Percentiles rank a stretch among this genome's conserved stretches.
These are phyloP conservation scores for Allium sativum DNA, from an alignment of 106 monocot species.

Conservation along the genomic window DNA sequence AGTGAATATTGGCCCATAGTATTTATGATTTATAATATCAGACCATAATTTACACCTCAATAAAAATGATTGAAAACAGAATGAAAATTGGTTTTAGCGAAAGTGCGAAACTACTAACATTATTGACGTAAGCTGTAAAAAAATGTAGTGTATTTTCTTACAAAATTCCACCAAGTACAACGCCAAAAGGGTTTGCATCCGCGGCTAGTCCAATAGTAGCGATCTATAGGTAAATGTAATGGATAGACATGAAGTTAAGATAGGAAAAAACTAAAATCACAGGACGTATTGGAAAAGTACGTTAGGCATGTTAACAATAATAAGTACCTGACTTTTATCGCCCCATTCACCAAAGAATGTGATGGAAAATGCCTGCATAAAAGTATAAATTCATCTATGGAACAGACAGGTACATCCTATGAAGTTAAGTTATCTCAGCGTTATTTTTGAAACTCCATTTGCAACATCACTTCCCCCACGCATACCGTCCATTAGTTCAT, in stretches of 20 bases:
- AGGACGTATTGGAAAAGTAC: background rate
- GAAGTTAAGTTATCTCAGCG: background rate
- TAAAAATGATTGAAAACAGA: background rate
- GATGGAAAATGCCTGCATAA: constrained; percentile 84
- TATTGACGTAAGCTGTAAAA: no score
- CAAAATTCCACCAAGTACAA: constrained; percentile 90
- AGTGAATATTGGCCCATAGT: no score
- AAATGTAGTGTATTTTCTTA: constrained; percentile 17
- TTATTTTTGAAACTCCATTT: background rate
- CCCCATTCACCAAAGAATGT: constrained; percentile 99
- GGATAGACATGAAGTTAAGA: no score
- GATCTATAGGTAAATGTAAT: constrained; percentile 32
- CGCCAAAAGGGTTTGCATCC: constrained; percentile 78
- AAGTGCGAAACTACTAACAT: background rate
- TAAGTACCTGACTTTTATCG: constrained; percentile 89
- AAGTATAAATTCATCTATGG: no score
- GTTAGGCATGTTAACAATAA: background rate
- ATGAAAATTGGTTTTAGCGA: background rate
- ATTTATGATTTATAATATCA: no score
- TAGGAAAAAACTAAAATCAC: background rate
- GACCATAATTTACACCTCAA: background rate
- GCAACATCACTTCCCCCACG: no score
- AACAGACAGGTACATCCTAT: no score
- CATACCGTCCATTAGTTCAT: no score
- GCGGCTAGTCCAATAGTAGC: constrained; percentile 92